Evolutionary conservation across 257 asterid genomes (phyloP).

Genomic region (Solanum sitiens): DNA sequence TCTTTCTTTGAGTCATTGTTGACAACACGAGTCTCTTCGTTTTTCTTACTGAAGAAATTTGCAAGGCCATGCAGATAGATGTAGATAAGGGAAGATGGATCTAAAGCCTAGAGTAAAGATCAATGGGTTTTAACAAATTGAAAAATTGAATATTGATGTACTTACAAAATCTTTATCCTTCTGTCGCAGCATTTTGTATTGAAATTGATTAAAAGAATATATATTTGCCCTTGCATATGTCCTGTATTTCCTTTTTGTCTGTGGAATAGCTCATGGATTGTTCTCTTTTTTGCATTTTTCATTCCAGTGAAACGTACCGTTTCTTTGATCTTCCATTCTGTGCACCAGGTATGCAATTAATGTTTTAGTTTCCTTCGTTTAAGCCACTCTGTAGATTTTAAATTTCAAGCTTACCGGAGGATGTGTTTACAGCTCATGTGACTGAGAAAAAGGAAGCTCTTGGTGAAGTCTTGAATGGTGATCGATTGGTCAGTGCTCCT

Average conservation of each 20-base stretch:
- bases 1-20: background rate
- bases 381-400: background rate
- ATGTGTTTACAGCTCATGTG: conserved; percentile 19
- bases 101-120: background rate
- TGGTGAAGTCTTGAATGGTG: conserved; percentile 44
- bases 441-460: conserved; percentile 42
- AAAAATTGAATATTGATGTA: background rate
- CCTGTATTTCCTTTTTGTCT: background rate
- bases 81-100: background rate
- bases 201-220: background rate
- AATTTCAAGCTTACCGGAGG: background rate
- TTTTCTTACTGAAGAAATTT: background rate
- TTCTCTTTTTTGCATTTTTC: background rate
- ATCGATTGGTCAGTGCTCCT: conserved; percentile 44
- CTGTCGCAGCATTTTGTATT: background rate
- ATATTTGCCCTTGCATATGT: background rate
- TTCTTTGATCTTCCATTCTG: conserved; percentile 72
- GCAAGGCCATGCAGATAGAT: background rate
- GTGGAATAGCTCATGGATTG: background rate
- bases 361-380: background rate
- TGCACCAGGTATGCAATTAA: conserved; percentile 35
- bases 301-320: conserved; percentile 57
- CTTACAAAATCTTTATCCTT: background rate
- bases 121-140: background rate
- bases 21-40: background rate